Evolutionary conservation across 192 early-diverging fungal species (phyloP).

Genomic region (Coemansia sp.): DNA sequence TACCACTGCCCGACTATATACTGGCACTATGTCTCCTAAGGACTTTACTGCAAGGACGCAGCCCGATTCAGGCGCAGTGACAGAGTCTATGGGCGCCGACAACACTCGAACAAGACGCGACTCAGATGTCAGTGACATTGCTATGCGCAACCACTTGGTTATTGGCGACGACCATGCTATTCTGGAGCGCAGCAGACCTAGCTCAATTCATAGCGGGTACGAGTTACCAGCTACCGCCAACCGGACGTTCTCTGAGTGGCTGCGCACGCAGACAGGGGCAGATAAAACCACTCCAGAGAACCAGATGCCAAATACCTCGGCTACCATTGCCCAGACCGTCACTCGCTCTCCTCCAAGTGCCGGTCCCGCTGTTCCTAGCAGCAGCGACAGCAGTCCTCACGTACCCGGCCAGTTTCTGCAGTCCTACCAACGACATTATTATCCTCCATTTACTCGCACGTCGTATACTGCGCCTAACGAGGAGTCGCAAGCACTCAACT

Average conservation of each 20-base stretch:
- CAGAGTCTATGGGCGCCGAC: neutral
- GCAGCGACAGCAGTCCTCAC: neutral
- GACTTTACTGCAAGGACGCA: conserved; percentile 1
- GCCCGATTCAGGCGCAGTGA: neutral
- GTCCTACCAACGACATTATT: conserved; percentile 24
- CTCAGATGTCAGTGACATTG: conserved; percentile 52
- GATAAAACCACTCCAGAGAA: neutral
- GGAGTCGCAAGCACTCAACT: conserved; percentile 6
- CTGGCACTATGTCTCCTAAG: conserved; percentile 13
- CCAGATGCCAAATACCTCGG: conserved; percentile 5
- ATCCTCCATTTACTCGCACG: neutral
- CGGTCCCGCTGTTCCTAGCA: neutral
- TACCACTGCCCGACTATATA: conserved; percentile 29
- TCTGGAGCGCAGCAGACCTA: neutral
- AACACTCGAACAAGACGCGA: conserved; percentile 8
- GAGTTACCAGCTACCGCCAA: conserved; percentile 5
- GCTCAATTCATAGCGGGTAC: conserved; percentile 6
- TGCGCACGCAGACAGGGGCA: conserved; percentile 16
- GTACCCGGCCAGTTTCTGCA: neutral
- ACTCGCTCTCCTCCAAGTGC: conserved; percentile 9
- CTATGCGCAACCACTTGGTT: conserved; percentile 43
- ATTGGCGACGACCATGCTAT: conserved; percentile 6
- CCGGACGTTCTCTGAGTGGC: conserved; percentile 31
- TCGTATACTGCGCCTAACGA: neutral
- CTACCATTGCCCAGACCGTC: conserved; percentile 8